These are phyloP conservation scores for Diaporthe vexans DNA, from an alignment of 2,329 filamentous ascomycete species.

Conservation along the genomic window DNA sequence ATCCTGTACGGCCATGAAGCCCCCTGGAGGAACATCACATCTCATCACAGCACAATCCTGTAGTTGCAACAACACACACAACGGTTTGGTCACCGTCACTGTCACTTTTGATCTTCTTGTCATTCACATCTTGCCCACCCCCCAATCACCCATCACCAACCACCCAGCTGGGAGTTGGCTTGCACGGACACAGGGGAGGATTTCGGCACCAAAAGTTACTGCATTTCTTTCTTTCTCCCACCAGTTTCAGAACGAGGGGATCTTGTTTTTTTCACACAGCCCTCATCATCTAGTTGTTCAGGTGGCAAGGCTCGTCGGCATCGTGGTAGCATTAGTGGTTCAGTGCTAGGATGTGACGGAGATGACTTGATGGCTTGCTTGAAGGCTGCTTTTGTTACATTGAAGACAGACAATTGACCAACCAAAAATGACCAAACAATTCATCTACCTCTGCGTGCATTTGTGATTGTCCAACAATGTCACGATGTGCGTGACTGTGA, in stretches of 20 bases:
- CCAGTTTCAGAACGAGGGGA: background rate
- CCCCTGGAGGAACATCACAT: constrained; percentile 13
- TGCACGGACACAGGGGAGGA: constrained; percentile 17
- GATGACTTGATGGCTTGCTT: constrained; percentile 8
- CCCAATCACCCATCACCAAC: constrained; percentile 1
- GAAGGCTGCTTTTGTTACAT: constrained; percentile 12
- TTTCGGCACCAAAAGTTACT: constrained; percentile 19
- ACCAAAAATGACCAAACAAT: constrained; percentile 4
- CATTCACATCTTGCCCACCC: no score
- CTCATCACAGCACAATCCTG: background rate
- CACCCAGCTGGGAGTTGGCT: constrained; percentile 17
- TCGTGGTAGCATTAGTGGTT: background rate
- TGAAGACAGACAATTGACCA: constrained; percentile 15
- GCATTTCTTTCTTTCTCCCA: constrained; percentile 10
- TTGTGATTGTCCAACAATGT: background rate
- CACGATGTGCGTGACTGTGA: no score
- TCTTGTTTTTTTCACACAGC: constrained; percentile 18
- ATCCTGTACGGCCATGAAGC: constrained; percentile 14
- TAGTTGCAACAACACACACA: constrained; percentile 13
- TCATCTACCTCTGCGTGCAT: no score
- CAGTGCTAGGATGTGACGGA: background rate
- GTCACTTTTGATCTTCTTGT: constrained; percentile 10
- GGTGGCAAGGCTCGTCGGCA: background rate
- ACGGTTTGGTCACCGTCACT: background rate
- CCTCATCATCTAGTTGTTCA: constrained; percentile 15